phyloP scores from a whole-genome alignment of 768 basidiomycete species.

The Leccinum variicolor region DNA sequence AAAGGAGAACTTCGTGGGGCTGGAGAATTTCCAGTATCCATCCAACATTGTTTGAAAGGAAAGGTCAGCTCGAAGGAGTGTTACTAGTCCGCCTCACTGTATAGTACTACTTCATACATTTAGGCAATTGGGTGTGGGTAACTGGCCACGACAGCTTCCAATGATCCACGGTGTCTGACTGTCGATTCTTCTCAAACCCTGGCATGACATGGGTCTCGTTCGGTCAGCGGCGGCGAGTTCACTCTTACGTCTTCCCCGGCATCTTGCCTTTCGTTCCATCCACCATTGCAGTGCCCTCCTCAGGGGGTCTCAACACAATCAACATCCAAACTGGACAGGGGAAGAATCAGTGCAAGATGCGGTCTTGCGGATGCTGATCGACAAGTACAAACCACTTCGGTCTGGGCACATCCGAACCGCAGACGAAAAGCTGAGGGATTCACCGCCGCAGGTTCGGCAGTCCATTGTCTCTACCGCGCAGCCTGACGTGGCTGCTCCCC shows the following conservation, averaged over 20 bases:
- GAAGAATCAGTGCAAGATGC: slow-evolving; percentile 69
- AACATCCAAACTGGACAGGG: slow-evolving; percentile 72
- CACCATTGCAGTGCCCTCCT: slow-evolving; percentile 3
- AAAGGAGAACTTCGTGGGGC: slow-evolving; percentile 92
- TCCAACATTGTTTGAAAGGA: slow-evolving; percentile 67
- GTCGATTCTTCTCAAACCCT: neutral
- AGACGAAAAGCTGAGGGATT: slow-evolving; percentile 60
- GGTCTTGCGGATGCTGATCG: slow-evolving; percentile 80
- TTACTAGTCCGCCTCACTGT: no score
- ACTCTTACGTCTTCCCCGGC: neutral
- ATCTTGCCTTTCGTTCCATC: neutral
- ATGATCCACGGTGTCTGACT: neutral
- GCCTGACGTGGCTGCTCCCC: neutral
- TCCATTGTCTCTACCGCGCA: slow-evolving; percentile 1
- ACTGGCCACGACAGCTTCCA: neutral
- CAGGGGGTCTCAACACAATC: slow-evolving; percentile 20
- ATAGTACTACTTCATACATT: neutral
- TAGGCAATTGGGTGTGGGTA: neutral
- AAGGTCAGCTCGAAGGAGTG: neutral
- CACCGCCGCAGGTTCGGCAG: slow-evolving; percentile 38
- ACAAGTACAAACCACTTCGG: slow-evolving; percentile 83
- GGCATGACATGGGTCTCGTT: neutral
- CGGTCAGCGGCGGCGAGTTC: neutral
- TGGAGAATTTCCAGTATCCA: slow-evolving; percentile 82
- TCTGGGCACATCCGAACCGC: slow-evolving; percentile 54